These are phyloP conservation scores for Oryza glaberrima DNA, from an alignment of 176 grass and related monocot species.

Conservation along the genomic window DNA sequence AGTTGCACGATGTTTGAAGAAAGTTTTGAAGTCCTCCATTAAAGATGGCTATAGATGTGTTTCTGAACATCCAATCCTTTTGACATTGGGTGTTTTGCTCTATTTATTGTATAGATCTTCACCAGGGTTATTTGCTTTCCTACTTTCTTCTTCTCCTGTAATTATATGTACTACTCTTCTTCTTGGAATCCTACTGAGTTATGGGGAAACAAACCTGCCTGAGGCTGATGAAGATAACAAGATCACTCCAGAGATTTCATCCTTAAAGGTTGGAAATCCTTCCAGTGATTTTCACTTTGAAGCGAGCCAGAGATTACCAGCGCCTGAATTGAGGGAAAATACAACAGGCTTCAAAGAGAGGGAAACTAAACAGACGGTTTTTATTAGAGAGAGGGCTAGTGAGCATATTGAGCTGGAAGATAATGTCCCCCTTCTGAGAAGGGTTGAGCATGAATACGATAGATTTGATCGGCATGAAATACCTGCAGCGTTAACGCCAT, in stretches of 20 bases:
- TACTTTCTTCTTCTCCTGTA: conserved; percentile 79
- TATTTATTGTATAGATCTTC: conserved; percentile 69
- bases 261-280: conserved; percentile 41
- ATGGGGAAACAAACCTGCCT: conserved; percentile 58
- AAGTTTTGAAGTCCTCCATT: conserved; percentile 64
- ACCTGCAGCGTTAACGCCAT: conserved; percentile 42
- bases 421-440: conserved; percentile 49
- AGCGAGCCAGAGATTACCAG: conserved; percentile 34
- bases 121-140: conserved; percentile 64
- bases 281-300: conserved; percentile 44
- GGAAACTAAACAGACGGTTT: conserved; percentile 24
- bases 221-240: conserved; percentile 49
- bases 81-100: conserved; percentile 53
- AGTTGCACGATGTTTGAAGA: conserved; percentile 46
- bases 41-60: conserved; percentile 58
- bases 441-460: conserved; percentile 45
- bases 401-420: conserved; percentile 50
- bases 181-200: conserved; percentile 80
- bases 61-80: conserved; percentile 57
- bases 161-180: conserved; percentile 80
- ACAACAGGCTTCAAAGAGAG: conserved; percentile 29
- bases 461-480: background rate
- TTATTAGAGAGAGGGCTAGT: conserved; percentile 30
- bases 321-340: conserved; percentile 35
- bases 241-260: conserved; percentile 40